Conservation (phyloP, 495 filamentous ascomycete genomes). For the Acidomyces sp. region DNA sequence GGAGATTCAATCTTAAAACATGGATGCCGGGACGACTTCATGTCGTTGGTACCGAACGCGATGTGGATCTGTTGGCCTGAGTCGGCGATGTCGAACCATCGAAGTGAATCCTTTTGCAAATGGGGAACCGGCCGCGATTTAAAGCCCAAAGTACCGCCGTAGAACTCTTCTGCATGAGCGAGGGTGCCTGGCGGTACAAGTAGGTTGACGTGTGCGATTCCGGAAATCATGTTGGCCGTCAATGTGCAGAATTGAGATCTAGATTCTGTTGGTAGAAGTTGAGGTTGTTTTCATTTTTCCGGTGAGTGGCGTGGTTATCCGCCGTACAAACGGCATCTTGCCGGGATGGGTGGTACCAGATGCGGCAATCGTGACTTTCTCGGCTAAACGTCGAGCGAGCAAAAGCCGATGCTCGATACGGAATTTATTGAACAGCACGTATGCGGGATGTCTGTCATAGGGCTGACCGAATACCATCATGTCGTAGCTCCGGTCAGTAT, state of each 20-base stretch:
- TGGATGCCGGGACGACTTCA: slow-evolving; percentile 37
- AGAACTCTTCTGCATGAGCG: slow-evolving; percentile 41
- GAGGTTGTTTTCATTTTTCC: background rate
- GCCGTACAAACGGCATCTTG: too few relatives aligned
- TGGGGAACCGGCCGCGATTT: slow-evolving; percentile 37
- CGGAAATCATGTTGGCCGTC: slow-evolving; percentile 40
- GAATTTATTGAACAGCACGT: too few relatives aligned
- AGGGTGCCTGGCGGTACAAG: slow-evolving; percentile 42
- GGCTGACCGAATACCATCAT: too few relatives aligned
- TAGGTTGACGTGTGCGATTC: slow-evolving; percentile 49
- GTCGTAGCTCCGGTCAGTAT: too few relatives aligned
- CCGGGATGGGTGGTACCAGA: too few relatives aligned
- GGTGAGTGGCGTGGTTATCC: background rate
- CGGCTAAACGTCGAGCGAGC: background rate
- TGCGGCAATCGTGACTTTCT: too few relatives aligned
- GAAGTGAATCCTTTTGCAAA: slow-evolving; percentile 35
- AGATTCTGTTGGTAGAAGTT: background rate
- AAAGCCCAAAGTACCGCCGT: slow-evolving; percentile 41
- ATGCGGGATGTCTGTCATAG: too few relatives aligned
- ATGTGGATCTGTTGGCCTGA: slow-evolving; percentile 51
- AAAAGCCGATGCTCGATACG: background rate
- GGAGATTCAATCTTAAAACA: slow-evolving; percentile 40
- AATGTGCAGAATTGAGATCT: background rate
- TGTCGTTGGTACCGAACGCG: slow-evolving; percentile 38
- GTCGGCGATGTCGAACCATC: slow-evolving; percentile 47